Conservation (phyloP, 495 filamentous ascomycete species). For the Pyronema omphalodes region DNA sequence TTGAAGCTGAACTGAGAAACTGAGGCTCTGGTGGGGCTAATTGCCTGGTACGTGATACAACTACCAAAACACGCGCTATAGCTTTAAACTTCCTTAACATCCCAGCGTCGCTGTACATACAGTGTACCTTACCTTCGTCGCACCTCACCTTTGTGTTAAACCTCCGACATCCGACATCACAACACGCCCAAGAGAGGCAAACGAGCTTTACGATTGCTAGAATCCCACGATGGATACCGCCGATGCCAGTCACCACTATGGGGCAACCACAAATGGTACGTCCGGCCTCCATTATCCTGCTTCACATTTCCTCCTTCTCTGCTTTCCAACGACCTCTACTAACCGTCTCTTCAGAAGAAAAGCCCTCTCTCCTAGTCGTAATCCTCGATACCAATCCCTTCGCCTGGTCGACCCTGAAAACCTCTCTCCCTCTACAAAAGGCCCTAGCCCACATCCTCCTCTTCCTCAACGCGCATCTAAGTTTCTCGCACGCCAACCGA, state of each 20-base stretch:
- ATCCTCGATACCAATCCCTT: slow-evolving; percentile 93
- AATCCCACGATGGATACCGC: slow-evolving; percentile 14
- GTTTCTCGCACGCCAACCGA: slow-evolving; percentile 79
- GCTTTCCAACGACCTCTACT: not conserved
- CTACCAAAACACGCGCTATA: too few species aligned
- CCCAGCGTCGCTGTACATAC: too few species aligned
- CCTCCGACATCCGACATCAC: not conserved
- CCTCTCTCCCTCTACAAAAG: slow-evolving; percentile 62
- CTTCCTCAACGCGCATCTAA: slow-evolving; percentile 90
- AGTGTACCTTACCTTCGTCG: not conserved
- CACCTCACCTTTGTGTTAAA: not conserved
- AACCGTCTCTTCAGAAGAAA: slow-evolving; percentile 16
- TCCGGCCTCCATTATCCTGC: slow-evolving; percentile 25
- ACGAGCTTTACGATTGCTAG: not conserved
- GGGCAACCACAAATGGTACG: slow-evolving; percentile 7
- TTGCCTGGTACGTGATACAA: not conserved
- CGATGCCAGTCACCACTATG: slow-evolving; percentile 19
- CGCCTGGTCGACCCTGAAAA: slow-evolving; percentile 66
- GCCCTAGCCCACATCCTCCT: slow-evolving; percentile 81
- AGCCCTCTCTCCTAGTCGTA: slow-evolving; percentile 71
- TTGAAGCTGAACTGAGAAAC: not conserved
- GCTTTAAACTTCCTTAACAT: not conserved
- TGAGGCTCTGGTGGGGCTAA: not conserved
- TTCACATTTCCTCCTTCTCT: slow-evolving; percentile 35
- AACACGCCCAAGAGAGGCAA: not conserved